These are phyloP conservation scores for Vitis riparia DNA, from an alignment of 164 flowering plant genomes.

Conservation along the genomic window DNA sequence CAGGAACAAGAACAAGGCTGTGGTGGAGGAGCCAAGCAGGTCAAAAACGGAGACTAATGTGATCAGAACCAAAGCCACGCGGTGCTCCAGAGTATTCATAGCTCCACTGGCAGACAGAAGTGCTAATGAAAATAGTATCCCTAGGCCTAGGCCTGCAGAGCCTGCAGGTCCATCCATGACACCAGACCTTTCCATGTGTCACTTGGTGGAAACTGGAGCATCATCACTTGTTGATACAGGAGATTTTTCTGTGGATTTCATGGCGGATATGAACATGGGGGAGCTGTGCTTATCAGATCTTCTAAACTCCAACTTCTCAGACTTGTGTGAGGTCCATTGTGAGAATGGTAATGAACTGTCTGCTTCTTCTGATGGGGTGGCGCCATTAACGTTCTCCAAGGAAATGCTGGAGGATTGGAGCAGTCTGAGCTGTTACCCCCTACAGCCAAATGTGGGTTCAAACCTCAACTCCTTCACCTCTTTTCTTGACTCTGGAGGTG, in stretches of 20 bases:
- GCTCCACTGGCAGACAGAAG: background rate
- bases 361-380: too few relatives aligned
- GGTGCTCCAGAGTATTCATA: background rate
- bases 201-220: background rate
- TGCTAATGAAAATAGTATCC: background rate
- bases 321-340: background rate
- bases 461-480: constrained; percentile 5
- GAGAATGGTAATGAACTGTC: too few relatives aligned
- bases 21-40: too few relatives aligned
- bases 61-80: background rate
- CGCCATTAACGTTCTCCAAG: background rate
- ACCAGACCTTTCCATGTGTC: too few relatives aligned
- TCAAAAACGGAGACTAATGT: too few relatives aligned
- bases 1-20: too few relatives aligned
- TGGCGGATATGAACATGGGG: constrained; percentile 7
- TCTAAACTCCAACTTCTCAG: constrained; percentile 11
- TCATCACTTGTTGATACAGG: background rate
- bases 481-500: constrained; percentile 10
- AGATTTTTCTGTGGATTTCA: constrained; percentile 6
- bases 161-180: too few relatives aligned
- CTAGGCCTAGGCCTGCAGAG: background rate
- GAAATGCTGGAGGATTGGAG: constrained; percentile 14
- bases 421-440: too few relatives aligned
- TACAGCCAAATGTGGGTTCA: constrained; percentile 1
- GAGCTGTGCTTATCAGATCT: constrained; percentile 12